Evolutionary conservation across 192 early-diverging fungal species (phyloP).

Genomic region (Blastocladiella britannica): DNA sequence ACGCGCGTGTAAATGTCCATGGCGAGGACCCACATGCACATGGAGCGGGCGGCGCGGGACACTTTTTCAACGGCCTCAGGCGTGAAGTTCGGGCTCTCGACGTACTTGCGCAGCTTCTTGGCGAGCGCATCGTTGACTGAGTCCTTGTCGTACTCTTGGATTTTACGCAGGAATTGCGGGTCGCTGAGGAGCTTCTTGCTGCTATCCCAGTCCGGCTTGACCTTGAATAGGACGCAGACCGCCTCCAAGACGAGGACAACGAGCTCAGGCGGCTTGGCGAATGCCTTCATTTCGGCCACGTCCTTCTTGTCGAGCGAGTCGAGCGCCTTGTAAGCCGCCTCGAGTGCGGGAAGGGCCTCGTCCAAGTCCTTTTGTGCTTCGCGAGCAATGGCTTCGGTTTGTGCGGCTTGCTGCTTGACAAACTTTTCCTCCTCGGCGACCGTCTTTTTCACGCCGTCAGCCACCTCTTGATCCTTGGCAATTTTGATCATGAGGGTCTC

Average conservation of each 20-base stretch:
- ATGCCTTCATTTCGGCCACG: slow-evolving; percentile 82
- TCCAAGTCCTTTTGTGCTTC: slow-evolving; percentile 75
- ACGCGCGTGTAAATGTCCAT: slow-evolving; percentile 85
- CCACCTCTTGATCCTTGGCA: slow-evolving; percentile 80
- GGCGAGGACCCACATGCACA: slow-evolving; percentile 94
- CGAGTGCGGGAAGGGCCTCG: slow-evolving; percentile 86
- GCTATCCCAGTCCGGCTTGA: slow-evolving; percentile 74
- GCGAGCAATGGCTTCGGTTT: slow-evolving; percentile 50
- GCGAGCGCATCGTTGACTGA: slow-evolving; percentile 48
- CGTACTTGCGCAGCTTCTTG: slow-evolving; percentile 61
- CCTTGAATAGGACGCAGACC: slow-evolving; percentile 83
- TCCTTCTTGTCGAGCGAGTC: slow-evolving; percentile 89
- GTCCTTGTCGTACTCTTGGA: slow-evolving; percentile 89
- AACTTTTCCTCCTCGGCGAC: slow-evolving; percentile 57
- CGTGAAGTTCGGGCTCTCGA: slow-evolving; percentile 71
- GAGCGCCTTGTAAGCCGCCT: slow-evolving; percentile 83
- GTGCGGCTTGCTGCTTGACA: slow-evolving; percentile 45
- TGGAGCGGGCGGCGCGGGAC: slow-evolving; percentile 89
- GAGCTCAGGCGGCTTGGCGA: slow-evolving; percentile 87
- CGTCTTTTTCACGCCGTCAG: slow-evolving; percentile 64
- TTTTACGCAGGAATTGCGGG: slow-evolving; percentile 94
- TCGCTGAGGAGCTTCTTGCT: slow-evolving; percentile 71
- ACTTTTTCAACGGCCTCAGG: slow-evolving; percentile 90
- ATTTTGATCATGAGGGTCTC: slow-evolving; percentile 90
- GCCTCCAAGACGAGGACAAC: slow-evolving; percentile 95